Evolutionary conservation across 306 rosid genomes (phyloP).

Genomic region (Nissolia schottii): DNA sequence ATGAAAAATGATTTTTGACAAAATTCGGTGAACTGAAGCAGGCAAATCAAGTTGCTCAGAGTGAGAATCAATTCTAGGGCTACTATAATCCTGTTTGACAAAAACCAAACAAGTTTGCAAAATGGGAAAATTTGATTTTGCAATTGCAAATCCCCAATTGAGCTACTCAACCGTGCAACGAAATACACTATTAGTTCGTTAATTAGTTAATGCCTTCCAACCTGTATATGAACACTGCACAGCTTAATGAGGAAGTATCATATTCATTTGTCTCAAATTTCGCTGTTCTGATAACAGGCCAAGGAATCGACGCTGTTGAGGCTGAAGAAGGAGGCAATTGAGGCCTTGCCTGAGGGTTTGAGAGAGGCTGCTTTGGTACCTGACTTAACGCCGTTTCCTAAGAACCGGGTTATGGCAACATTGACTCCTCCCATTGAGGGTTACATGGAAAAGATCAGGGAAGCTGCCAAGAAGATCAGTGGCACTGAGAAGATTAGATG

Average conservation of each 20-base stretch:
- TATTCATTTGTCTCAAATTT: neutral
- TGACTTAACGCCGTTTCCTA: slow-evolving; percentile 70
- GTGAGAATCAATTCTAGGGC: neutral
- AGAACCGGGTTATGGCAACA: slow-evolving; percentile 72
- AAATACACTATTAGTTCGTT: neutral
- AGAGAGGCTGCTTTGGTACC: slow-evolving; percentile 79
- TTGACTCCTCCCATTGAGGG: slow-evolving; percentile 85
- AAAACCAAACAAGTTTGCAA: neutral
- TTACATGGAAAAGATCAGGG: slow-evolving; percentile 66
- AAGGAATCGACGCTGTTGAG: slow-evolving; percentile 59
- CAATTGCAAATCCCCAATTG: neutral
- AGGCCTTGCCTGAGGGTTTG: slow-evolving; percentile 73
- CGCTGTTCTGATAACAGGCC: slow-evolving; percentile 35
- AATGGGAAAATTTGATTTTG: neutral
- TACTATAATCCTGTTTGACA: neutral
- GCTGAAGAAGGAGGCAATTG: slow-evolving; percentile 77
- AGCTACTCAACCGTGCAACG: neutral
- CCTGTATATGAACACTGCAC: neutral
- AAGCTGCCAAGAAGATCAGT: slow-evolving; percentile 70
- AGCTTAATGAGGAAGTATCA: neutral
- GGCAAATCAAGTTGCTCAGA: neutral
- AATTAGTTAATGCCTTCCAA: neutral
- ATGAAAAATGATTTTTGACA: neutral
- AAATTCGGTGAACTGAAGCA: neutral
- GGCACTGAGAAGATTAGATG: slow-evolving; percentile 74